Base-by-base conservation (phyloP, 1,139 yeast genomes). In the Pichia terricola region DNA sequence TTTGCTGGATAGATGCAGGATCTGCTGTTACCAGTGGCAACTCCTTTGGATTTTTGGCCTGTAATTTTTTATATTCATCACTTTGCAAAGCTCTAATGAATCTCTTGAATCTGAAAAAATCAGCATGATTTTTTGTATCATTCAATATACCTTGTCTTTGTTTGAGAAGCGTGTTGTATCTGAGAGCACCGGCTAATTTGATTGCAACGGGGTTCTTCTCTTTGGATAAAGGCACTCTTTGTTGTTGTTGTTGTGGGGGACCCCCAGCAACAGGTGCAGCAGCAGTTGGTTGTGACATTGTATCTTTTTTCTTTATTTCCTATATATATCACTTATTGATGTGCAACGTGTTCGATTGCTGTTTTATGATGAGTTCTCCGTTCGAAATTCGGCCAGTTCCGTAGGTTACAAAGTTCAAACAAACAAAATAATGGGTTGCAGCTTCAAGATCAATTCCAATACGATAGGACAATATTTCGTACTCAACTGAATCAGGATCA, bases 91-190 rank as follows among this genome's bases (percentile, higher is more conserved):
- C 94, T 53, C 97, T 71, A 16, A 77, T 67, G 39, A 87, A 82
- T 56, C 98, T 75, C 63, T 94, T 91, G 61, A 70, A 84, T 54
- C 95, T 73, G 73, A 91, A 91, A 62, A 91, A 89, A 49, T 86
- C 94, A 37, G 77, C 73, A 34, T 77, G 76, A 50, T 76, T 75
- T 31, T 53, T 45, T 44, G 82, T 82, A 56, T 80, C 79, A 45
- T 85, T 68, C 38, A 82, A 66, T 35, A 59, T 50, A 5, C 96
- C 97, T 47, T 78, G 76, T 57, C 98, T 79, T 60, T 79, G 83
- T 60, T 91, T 91, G 53, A 91, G 70, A 28, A 66, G 64, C 38
- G 70, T 61, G 60, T 83, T 75, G 55, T 78, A 77, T 51, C 91
- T 79, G 48, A 88, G 67, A 51, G 72, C 84, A 47, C 75, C 73